Conservation (phyloP, 129 eudicot species). For the Smallanthus sonchifolius region DNA sequence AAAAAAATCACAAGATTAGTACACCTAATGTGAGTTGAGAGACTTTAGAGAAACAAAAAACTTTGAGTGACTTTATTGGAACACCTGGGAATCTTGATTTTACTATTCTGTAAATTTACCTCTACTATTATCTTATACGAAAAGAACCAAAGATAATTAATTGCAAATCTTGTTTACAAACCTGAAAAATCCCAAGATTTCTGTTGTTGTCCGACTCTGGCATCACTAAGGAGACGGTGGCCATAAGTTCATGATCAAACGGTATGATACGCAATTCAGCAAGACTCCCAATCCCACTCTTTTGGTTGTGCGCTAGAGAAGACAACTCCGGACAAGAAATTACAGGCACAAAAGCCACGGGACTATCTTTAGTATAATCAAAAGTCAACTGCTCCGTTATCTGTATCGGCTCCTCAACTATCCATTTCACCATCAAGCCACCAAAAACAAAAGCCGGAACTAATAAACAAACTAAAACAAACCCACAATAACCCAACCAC, state of each 20-base stretch:
- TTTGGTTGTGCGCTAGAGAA: slow-evolving; percentile 17
- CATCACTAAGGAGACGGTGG: slow-evolving; percentile 51
- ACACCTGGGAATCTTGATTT: too few species aligned
- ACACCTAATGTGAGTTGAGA: too few species aligned
- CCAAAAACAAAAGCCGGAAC: slow-evolving; percentile 54
- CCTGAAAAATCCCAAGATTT: slow-evolving; percentile 93
- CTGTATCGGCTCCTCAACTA: slow-evolving; percentile 66
- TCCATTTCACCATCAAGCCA: slow-evolving; percentile 45
- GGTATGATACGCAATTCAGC: slow-evolving; percentile 46
- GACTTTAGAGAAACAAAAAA: too few species aligned
- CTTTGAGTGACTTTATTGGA: too few species aligned
- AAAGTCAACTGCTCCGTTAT: slow-evolving; percentile 49
- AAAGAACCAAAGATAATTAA: neutral
- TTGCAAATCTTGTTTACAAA: slow-evolving; percentile 19
- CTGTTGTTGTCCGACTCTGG: slow-evolving; percentile 90
- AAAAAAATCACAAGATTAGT: too few species aligned
- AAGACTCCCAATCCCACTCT: slow-evolving; percentile 19
- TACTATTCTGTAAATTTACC: too few species aligned
- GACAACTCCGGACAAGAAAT: slow-evolving; percentile 27
- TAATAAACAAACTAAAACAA: slow-evolving; percentile 46
- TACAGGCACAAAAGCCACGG: slow-evolving; percentile 69
- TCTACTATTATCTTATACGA: neutral
- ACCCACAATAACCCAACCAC: slow-evolving; percentile 58
- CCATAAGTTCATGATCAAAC: slow-evolving; percentile 52
- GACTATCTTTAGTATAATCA: slow-evolving; percentile 62